Evolutionary conservation across 2,329 filamentous ascomycete species (phyloP), one percentile per base, ranked within the genome.

Genomic region (Fusarium anthophilum): DNA sequence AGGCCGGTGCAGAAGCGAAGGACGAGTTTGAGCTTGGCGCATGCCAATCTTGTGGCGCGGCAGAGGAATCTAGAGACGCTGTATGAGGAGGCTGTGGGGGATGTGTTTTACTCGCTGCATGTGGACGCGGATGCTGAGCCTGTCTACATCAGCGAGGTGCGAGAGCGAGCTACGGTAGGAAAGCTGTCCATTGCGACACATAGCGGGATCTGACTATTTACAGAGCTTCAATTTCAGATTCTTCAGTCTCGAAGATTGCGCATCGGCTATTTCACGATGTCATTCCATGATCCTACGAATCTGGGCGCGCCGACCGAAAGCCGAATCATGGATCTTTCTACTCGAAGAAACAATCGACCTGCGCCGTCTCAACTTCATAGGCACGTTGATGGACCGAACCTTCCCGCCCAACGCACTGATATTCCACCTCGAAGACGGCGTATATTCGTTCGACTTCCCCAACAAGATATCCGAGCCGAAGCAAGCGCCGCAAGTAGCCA

Each of bases 31-130:
- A 87, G 83, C 50, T 78, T 88, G n/a, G 84, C 84, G 58, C 83
- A 84, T 48, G 81, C 82, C 20, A 88, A 78, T 54, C 86, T 87
- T 1, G 70, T 83, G 8, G 83, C 85, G 32, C 82, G 94, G 62
- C 95, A 98, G 84, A 91, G 91, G 81, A 92, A 91, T 80, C 85
- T 98, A 47, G 93, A 96, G 81, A 88, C 91, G 74, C 88, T 94
- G 13, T 90, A 93, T 35, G 90, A 91, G 59, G 89, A 87, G 76
- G 88, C 90, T 58, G 91, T 96, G 83, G 94, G 92, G n/a, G 93
- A 98, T 83, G 91, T 92, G 22, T 98, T 97, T 87, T 96, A 97
- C 82, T 93, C 94, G 6, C 80, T 98, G 58, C 95, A 98, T 81
- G 89, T 91, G 51, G 85, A 89, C 3, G 89, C 84, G 8, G 83